These are phyloP conservation scores for Fonsecaea pedrosoi DNA, from an alignment of 2,329 filamentous ascomycete genomes.

Conservation along the genomic window DNA sequence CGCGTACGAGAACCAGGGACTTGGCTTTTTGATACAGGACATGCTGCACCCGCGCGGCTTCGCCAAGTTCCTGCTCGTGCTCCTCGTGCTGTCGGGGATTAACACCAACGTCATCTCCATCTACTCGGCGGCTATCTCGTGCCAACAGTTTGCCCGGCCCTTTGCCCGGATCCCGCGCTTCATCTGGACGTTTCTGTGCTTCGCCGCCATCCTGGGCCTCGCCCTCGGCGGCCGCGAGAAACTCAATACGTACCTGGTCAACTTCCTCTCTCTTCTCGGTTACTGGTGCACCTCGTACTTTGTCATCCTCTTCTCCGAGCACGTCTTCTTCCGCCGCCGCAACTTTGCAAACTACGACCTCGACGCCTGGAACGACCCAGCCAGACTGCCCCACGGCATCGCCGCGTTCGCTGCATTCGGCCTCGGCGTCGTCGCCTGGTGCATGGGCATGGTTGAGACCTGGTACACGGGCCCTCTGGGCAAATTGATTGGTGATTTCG, in stretches of 20 bases:
- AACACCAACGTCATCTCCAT: slow-evolving; percentile 57
- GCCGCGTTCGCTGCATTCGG: slow-evolving; percentile 55
- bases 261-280: slow-evolving; percentile 58
- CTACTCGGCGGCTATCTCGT: slow-evolving; percentile 47
- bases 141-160: slow-evolving; percentile 52
- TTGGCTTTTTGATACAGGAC: slow-evolving; percentile 56
- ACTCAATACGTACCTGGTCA: slow-evolving; percentile 54
- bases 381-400: slow-evolving; percentile 53
- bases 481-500: slow-evolving; percentile 52
- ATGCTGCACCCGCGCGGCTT: slow-evolving; percentile 56
- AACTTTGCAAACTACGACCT: slow-evolving; percentile 56
- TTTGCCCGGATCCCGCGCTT: slow-evolving; percentile 55
- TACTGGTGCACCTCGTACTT: slow-evolving; percentile 61
- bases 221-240: slow-evolving; percentile 53
- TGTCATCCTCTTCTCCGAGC: slow-evolving; percentile 57
- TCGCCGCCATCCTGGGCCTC: slow-evolving; percentile 54
- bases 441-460: slow-evolving; percentile 66
- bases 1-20: slow-evolving; percentile 49
- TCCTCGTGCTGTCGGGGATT: slow-evolving; percentile 53
- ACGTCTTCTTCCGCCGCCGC: slow-evolving; percentile 56
- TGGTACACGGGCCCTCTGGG: slow-evolving; percentile 58
- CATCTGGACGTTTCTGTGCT: slow-evolving; percentile 57
- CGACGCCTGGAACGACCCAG: slow-evolving; percentile 57
- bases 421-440: slow-evolving; percentile 56
- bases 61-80: slow-evolving; percentile 53